Base-by-base conservation (phyloP, 2,329 filamentous ascomycete species). In the Fusarium sterilihyphosum region DNA sequence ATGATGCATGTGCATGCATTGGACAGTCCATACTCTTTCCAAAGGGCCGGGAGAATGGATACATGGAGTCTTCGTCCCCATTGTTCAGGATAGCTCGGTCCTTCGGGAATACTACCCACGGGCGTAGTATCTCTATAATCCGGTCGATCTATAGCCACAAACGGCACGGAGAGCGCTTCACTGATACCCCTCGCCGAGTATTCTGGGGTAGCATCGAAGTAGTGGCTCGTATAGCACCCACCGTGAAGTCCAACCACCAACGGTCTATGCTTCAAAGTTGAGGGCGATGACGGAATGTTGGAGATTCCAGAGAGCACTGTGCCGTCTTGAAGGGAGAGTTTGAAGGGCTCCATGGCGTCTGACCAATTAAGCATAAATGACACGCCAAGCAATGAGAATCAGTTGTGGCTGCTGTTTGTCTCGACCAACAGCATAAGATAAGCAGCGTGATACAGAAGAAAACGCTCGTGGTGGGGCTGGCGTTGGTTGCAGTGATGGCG, bases 81-180 rank as follows among this genome's bases (percentile, higher is more conserved):
- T 69, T 74, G 73, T 43, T 77, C 50, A 7, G 62, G 70, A 43
- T 77, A 77, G 54, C 64, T 70, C 1, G 75, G 77, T 38, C 60
- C 73, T 13, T 70, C 26, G 11, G 65, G 73, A 29, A 77, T 59
- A 4, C 61, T 37, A 8, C 57, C 49, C 6, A 77, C 47, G 12
- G 75, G 64, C 13, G 70, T 74, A 20, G 75, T 63, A 8, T 64
- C 64, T 22, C 41, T 65, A 62, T 77, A 77, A 31, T 71, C 62
- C 2, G 75, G 74, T 22, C 75, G 74, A 63, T 77, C 70, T 59
- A 77, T 74, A 26, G 75, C 70, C 20, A 77, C 61, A 46, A 77
- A 77, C 0, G 75, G 74, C 11, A 77, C 65, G 6, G 61, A 71
- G 0, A 77, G 64, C 3, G 67, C 43, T 53, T 67, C 59, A 64